Percentiles rank a stretch among this genome's conserved stretches.
These are phyloP conservation scores for Aspergillus aculeatinus DNA, from an alignment of 2,329 filamentous ascomycete genomes.

Conservation along the genomic window DNA sequence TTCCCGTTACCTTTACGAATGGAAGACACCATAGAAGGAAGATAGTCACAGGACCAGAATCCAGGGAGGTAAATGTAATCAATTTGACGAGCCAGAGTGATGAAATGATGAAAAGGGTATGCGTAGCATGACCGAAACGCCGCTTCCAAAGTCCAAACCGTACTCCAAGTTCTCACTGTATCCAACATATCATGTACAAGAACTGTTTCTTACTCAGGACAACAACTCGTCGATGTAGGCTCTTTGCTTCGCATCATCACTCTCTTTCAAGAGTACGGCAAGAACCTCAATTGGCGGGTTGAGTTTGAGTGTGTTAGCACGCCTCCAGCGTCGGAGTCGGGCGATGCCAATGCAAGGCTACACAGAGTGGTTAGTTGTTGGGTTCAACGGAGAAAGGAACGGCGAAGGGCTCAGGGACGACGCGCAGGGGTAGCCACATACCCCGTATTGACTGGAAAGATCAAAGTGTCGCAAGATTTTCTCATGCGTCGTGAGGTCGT, in stretches of 20 bases:
- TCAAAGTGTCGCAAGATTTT: slow-evolving; percentile 92
- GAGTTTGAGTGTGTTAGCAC: slow-evolving; percentile 79
- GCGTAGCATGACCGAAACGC: slow-evolving; percentile 15
- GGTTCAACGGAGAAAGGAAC: background rate
- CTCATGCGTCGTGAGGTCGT: slow-evolving; percentile 69
- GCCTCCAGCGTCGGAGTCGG: slow-evolving; percentile 80
- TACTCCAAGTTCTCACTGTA: slow-evolving; percentile 8
- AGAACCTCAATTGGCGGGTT: slow-evolving; percentile 87
- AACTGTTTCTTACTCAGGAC: slow-evolving; percentile 23
- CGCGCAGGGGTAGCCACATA: slow-evolving; percentile 52
- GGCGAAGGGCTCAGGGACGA: background rate
- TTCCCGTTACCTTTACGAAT: too few species aligned
- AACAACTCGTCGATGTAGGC: slow-evolving; percentile 60
- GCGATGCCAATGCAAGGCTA: slow-evolving; percentile 86
- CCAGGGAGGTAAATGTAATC: background rate
- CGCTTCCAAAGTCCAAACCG: slow-evolving; percentile 2
- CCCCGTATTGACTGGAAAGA: slow-evolving; percentile 85
- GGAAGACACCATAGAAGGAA: too few species aligned
- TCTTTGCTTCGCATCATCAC: slow-evolving; percentile 50
- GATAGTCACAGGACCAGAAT: background rate
- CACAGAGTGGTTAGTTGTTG: background rate
- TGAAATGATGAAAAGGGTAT: slow-evolving; percentile 11
- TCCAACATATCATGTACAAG: background rate
- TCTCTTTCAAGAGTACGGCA: slow-evolving; percentile 72
- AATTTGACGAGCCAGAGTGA: background rate